Conservation (phyloP, 2,329 filamentous ascomycete genomes). For the Monosporascus sp. region DNA sequence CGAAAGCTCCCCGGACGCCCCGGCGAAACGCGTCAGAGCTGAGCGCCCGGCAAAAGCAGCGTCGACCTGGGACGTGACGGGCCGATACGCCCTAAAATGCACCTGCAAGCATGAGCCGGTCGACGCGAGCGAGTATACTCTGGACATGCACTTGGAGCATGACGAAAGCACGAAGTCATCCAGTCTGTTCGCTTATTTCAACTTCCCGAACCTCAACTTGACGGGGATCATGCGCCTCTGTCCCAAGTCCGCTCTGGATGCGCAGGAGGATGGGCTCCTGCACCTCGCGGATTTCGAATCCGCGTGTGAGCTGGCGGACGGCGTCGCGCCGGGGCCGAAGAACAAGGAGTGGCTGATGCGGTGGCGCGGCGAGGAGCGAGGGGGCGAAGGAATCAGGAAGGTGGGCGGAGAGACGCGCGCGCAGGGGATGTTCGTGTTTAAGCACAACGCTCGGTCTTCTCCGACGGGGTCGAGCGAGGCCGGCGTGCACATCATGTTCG, state of each 20-base stretch:
- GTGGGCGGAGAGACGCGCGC: conserved; percentile 5
- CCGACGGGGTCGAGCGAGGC: too few species aligned
- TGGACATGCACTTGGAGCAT: conserved; percentile 6
- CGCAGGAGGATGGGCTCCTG: conserved; percentile 1
- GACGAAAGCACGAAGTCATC: conserved; percentile 2
- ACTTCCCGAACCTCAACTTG: conserved; percentile 5
- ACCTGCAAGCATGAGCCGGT: conserved; percentile 4
- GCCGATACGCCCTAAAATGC: conserved; percentile 3
- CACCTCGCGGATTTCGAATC: conserved; percentile 3
- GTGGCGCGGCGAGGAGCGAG: conserved; percentile 3
- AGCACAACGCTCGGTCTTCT: neutral
- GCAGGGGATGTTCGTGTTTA: conserved; percentile 6
- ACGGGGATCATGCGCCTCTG: conserved; percentile 5
- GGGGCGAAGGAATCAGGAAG: neutral
- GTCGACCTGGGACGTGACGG: conserved; percentile 5
- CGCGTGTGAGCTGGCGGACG: conserved; percentile 6
- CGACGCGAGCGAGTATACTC: conserved; percentile 5
- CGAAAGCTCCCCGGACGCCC: conserved; percentile 1
- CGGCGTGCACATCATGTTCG: conserved; percentile 2
- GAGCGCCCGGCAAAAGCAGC: conserved; percentile 1
- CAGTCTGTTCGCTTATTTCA: conserved; percentile 5
- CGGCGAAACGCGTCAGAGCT: conserved; percentile 3
- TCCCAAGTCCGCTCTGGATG: conserved; percentile 2
- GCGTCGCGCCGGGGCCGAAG: conserved; percentile 4
- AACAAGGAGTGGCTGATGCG: conserved; percentile 9